A percentile compares a stretch with the other conserved stretches of the same genome.
Evolutionary conservation across 2,329 filamentous ascomycete genomes (phyloP).

Genomic region (Neonectria magnoliae): DNA sequence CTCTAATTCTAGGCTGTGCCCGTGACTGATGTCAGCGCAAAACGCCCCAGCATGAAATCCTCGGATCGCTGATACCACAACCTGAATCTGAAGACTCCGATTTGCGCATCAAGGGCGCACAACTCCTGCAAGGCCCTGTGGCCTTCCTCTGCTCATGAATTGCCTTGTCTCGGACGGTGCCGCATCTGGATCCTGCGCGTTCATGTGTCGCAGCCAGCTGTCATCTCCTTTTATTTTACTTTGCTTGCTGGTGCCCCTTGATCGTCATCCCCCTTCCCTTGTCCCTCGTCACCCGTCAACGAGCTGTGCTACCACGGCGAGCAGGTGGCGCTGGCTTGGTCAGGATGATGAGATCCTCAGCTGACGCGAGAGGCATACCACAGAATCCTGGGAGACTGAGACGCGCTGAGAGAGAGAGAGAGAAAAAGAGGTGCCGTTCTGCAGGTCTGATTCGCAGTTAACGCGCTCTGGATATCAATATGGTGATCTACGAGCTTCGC

Average conservation of each 20-base stretch:
- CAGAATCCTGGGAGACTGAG: not conserved
- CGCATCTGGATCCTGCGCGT: conserved; percentile 38
- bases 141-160: conserved; percentile 26
- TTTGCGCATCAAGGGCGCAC: conserved; percentile 10
- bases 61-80: conserved; percentile 8
- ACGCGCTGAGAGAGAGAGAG: conserved; percentile 4
- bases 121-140: conserved; percentile 12
- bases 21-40: not conserved
- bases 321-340: conserved; percentile 24
- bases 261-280: not conserved
- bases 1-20: not conserved
- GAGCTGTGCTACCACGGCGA: conserved; percentile 31
- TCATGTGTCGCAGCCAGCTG: conserved; percentile 35
- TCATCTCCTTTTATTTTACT: conserved; percentile 31
- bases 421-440: not conserved
- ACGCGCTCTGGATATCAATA: conserved; percentile 9
- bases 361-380: conserved; percentile 22
- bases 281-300: conserved; percentile 23
- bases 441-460: conserved; percentile 16
- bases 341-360: conserved; percentile 27
- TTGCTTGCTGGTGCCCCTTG: conserved; percentile 18
- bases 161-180: conserved; percentile 39
- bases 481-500: conserved; percentile 12
- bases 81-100: conserved; percentile 9
- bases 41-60: conserved; percentile 2